phyloP scores from a whole-genome alignment of 2,329 filamentous ascomycete genomes.

The Zymoseptoria pseudotritici region DNA sequence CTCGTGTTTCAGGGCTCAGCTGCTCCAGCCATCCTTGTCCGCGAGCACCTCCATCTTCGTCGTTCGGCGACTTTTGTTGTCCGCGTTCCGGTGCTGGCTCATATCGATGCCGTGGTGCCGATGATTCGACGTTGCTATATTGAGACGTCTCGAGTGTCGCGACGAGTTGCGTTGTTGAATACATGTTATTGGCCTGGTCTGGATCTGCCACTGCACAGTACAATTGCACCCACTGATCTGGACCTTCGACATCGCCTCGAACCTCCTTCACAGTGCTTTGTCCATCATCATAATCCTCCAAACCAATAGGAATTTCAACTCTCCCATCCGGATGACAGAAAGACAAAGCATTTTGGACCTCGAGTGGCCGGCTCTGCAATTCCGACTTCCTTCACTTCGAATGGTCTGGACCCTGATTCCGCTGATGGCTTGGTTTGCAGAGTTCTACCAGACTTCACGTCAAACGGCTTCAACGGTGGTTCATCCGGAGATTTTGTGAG shows the following conservation, averaged over 20 bases:
- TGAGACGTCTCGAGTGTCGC: neutral
- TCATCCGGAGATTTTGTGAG: neutral
- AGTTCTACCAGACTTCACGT: neutral
- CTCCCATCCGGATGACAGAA: neutral
- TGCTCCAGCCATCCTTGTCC: neutral
- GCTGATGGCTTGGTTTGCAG: neutral
- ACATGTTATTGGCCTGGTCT: neutral
- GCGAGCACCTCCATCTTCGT: neutral
- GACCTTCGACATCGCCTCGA: neutral
- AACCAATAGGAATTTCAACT: neutral
- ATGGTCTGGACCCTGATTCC: neutral
- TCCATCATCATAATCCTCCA: neutral
- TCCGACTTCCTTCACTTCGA: neutral
- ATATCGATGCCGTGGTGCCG: neutral
- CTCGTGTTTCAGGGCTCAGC: neutral
- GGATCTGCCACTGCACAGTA: neutral
- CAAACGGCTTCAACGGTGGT: neutral
- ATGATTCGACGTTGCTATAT: neutral
- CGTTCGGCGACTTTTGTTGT: neutral
- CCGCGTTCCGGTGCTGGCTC: neutral
- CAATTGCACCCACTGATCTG: neutral
- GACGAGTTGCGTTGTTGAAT: too few relatives aligned
- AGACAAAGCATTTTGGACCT: neutral
- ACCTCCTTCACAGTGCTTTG: too few relatives aligned
- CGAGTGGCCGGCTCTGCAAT: neutral